Base-by-base conservation (phyloP, 352 stramenopile species). In the Globisporangium irregulare region DNA sequence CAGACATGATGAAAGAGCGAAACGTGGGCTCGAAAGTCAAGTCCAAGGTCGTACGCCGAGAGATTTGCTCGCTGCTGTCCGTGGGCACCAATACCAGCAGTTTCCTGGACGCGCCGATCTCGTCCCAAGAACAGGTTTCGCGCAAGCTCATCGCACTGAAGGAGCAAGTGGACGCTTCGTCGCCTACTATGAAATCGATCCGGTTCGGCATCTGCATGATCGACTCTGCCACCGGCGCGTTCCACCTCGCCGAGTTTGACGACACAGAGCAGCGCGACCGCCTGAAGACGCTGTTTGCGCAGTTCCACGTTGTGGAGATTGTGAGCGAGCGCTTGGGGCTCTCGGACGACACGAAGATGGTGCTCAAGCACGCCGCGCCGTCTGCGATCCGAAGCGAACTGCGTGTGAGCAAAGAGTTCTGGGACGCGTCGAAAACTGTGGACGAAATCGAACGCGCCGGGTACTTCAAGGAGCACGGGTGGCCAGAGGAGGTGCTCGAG, bases 201-300 rank as follows among this genome's bases (percentile, higher is more conserved):
- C 83, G 85, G 4, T 98, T 98, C 73, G 98, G 98, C 48, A 83
- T 99, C 27, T 98, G 92, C 46, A 83, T 99, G 60, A 88, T 98
- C 4, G 97, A 99, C 79, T 97, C 93, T 29, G 83, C 95, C 3
- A 98, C 91, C 2, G 95, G 91, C 3, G 87, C 82, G 2, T 95
- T 99, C 51, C 97, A 96, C 43, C 59, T 99, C 3, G 95, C 96
- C 5, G 94, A 99, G 71, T 99, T 99, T 86, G 89, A 96, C 14
- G 98, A 99, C 79, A 97, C 98, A 64, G 80, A 94, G 34, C 90
- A 99, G 63, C 89, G 97, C 56, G 96, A 97, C 58, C 85, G 97
- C 1, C 84, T 99, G 61, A 94, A 98, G 66, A 99, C 98, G 24
- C 75, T 99, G 9, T 86, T 99, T 36, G 87, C 90, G 38, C 89